Evolutionary conservation across 306 rosid genomes (phyloP), one percentile per base, ranked within the genome.

Genomic region (Sechiopsis laciniata): DNA sequence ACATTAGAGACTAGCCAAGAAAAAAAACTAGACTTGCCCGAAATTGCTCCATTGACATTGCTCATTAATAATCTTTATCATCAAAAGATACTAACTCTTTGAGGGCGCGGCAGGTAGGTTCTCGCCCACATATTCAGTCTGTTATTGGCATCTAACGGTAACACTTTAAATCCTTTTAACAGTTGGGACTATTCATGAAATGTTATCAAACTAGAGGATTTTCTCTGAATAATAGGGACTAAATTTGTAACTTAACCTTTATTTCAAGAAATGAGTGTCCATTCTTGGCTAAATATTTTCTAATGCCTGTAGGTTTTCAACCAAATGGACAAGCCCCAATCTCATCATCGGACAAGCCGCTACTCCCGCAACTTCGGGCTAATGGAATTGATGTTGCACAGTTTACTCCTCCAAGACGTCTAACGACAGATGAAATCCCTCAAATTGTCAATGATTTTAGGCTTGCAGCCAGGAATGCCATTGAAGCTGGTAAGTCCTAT

Each of bases 401-500:
- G 16, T 79, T 66, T 73, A 78, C 89, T 5, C 89, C 89, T 19
- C 96, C 90, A 1, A 74, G 92, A 78, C 79, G 86, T 5, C 50
- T 91, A 9, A 75, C 84, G 51, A 79, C 87, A 0, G 88, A 88
- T 42, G 97, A 91, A 82, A 80, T 87, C 54, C 87, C 88, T 35
- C 73, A 54, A 6, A 22, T 88, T 67, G 96, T 86, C 24, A 78
- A 88, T 40, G 83, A 90, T 75, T 90, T 86, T 65, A 82, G 86
- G 74, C 77, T 73, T 45, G 91, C 89, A 7, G 87, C 89, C 29
- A 79, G 80, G 59, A 87, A 85, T 69, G 91, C 91, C 22, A 90
- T 90, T 6, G 85, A 90, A 88, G 96, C 94, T 54, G 96, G 96
- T 90, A 75, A 78, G 32, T 71, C 51, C n/a, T 26, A 32, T 13